These are phyloP conservation scores for Fusarium secorum DNA, from an alignment of 2,329 filamentous ascomycete genomes.

Conservation along the genomic window DNA sequence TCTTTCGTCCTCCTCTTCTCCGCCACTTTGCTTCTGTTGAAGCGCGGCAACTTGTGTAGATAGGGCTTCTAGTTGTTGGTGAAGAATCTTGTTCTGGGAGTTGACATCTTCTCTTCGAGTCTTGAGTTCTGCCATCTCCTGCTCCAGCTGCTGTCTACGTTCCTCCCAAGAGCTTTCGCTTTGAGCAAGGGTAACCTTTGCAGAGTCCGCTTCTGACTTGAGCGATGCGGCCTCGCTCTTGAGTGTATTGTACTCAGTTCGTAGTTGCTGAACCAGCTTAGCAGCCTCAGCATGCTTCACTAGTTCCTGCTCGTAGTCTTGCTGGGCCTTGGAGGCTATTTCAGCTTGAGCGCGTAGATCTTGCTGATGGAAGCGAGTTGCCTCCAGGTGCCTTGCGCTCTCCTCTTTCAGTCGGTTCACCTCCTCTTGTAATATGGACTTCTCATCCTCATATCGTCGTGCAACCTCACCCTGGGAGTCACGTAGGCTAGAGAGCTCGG, in stretches of 20 bases:
- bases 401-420: constrained; percentile 84
- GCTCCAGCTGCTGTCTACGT: constrained; percentile 79
- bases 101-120: constrained; percentile 83
- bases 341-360: constrained; percentile 93
- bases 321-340: constrained; percentile 90
- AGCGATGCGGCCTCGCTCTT: constrained; percentile 79
- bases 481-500: constrained; percentile 80
- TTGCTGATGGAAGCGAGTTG: constrained; percentile 85
- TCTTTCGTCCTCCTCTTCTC: constrained; percentile 61
- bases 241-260: constrained; percentile 81
- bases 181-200: constrained; percentile 78
- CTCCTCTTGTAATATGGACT: constrained; percentile 78
- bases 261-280: constrained; percentile 79
- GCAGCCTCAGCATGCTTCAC: constrained; percentile 97
- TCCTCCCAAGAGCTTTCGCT: constrained; percentile 90
- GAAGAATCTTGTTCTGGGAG: constrained; percentile 88
- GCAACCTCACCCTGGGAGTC: constrained; percentile 80
- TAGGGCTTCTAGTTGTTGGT: constrained; percentile 86
- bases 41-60: constrained; percentile 80
- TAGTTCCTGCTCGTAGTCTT: constrained; percentile 93
- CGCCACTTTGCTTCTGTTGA: constrained; percentile 74
- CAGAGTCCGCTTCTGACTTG: constrained; percentile 84
- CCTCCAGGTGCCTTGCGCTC: constrained; percentile 78
- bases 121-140: constrained; percentile 81
- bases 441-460: constrained; percentile 81